Percentiles rank a stretch among this genome's conserved stretches.
Evolutionary conservation across 1,139 yeast genomes (phyloP).

Genomic region (Sugiyamaella sp.): DNA sequence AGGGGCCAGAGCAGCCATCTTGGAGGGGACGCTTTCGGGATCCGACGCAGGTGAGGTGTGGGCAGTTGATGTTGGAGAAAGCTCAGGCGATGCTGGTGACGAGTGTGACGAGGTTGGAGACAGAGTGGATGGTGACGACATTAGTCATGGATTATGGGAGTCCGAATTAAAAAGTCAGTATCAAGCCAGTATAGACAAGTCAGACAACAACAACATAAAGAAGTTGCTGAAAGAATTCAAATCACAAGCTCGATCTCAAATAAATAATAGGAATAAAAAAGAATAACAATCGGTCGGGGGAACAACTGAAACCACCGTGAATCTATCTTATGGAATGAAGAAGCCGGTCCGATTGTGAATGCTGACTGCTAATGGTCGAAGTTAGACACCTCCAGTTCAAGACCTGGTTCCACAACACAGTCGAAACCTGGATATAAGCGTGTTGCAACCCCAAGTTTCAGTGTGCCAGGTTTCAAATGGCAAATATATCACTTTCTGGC

Average conservation of each 20-base stretch:
- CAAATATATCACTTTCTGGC: neutral
- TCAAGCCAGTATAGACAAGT: neutral
- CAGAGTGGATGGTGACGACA: conserved; percentile 10
- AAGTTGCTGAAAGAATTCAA: too few relatives aligned
- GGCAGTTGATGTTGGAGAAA: conserved; percentile 22
- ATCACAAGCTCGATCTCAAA: too few relatives aligned
- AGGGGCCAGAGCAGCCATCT: neutral
- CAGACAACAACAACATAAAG: neutral
- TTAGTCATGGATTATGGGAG: conserved; percentile 7
- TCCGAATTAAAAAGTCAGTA: neutral
- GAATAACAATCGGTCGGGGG: neutral
- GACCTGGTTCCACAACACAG: too few relatives aligned
- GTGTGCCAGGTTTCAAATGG: neutral
- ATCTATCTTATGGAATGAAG: neutral
- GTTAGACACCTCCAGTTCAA: neutral
- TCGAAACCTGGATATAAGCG: neutral
- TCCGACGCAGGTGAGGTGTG: conserved; percentile 23
- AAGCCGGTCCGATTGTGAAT: neutral
- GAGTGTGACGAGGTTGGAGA: conserved; percentile 7
- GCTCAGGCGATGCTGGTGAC: conserved; percentile 7
- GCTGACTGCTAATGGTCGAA: neutral
- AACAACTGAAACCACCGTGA: neutral
- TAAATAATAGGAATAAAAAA: neutral
- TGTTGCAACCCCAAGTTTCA: neutral
- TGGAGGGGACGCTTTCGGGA: conserved; percentile 7